These are phyloP conservation scores for Clarireedia monteithiana DNA, from an alignment of 2,329 filamentous ascomycete genomes.

Conservation along the genomic window DNA sequence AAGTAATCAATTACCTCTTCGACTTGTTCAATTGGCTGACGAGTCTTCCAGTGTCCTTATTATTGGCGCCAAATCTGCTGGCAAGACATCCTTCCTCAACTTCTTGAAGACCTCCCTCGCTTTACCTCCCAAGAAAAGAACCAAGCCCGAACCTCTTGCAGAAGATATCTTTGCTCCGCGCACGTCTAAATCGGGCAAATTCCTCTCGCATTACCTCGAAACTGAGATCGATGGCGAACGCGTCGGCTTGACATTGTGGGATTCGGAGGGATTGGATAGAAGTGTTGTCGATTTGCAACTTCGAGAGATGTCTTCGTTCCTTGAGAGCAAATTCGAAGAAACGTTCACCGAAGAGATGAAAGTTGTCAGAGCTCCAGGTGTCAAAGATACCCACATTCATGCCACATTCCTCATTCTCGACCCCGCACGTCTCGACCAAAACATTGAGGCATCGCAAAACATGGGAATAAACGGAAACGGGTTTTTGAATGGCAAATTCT, in stretches of 20 bases:
- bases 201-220: slow-evolving; percentile 84
- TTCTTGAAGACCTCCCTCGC: slow-evolving; percentile 85
- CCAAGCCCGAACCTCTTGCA: slow-evolving; percentile 29
- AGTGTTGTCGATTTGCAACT: slow-evolving; percentile 91
- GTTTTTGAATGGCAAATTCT: slow-evolving; percentile 42
- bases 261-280: slow-evolving; percentile 91
- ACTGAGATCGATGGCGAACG: slow-evolving; percentile 90
- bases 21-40: slow-evolving; percentile 12
- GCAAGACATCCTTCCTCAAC: slow-evolving; percentile 95
- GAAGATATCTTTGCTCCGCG: slow-evolving; percentile 47
- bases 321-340: slow-evolving; percentile 98
- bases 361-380: slow-evolving; percentile 84
- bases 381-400: slow-evolving; percentile 94
- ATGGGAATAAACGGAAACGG: slow-evolving; percentile 38
- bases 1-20: slow-evolving; percentile 36
- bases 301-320: slow-evolving; percentile 80
- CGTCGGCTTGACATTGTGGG: slow-evolving; percentile 90
- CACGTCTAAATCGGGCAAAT: slow-evolving; percentile 46
- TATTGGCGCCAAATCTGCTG: slow-evolving; percentile 76
- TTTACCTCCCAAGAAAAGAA: slow-evolving; percentile 70
- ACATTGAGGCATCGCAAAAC: slow-evolving; percentile 61
- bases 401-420: slow-evolving; percentile 90
- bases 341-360: slow-evolving; percentile 98
- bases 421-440: slow-evolving; percentile 75
- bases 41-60: slow-evolving; percentile 66